Conservation (phyloP, 2,329 filamentous ascomycete genomes). For the Fusarium solani-melongenae region DNA sequence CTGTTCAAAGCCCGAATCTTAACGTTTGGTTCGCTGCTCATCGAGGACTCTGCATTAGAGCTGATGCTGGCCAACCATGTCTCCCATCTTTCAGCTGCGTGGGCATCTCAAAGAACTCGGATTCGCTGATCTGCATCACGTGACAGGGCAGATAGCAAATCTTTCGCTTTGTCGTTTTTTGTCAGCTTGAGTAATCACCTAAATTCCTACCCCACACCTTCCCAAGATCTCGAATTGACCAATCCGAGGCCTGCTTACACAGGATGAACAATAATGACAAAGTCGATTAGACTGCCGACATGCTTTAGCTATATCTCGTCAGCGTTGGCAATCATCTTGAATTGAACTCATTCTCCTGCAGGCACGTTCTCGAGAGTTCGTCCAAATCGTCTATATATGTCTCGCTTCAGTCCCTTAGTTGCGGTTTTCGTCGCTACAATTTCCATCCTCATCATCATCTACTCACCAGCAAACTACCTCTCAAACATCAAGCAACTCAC, state of each 20-base stretch:
- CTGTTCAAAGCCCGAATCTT: background rate
- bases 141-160: background rate
- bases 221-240: conserved; percentile 10
- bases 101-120: background rate
- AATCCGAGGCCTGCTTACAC: conserved; percentile 32
- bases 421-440: conserved; percentile 52
- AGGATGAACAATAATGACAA: conserved; percentile 39
- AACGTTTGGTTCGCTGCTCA: background rate
- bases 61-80: background rate
- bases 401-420: conserved; percentile 46
- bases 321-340: conserved; percentile 41
- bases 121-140: conserved; percentile 10
- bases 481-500: conserved; percentile 38
- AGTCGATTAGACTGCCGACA: conserved; percentile 21
- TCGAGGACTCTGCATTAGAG: background rate
- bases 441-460: conserved; percentile 51
- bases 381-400: conserved; percentile 51
- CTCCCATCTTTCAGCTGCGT: background rate
- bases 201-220: conserved; percentile 2
- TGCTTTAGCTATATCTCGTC: conserved; percentile 39
- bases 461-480: conserved; percentile 40
- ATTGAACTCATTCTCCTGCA: conserved; percentile 20
- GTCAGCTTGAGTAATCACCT: conserved; percentile 37
- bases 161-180: background rate
- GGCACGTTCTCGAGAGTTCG: conserved; percentile 43